A percentile compares a stretch with the other conserved stretches of the same genome.
Evolutionary conservation across 1,284 basidiomycete species (phyloP).

Genomic region (Naganishia cerealis): DNA sequence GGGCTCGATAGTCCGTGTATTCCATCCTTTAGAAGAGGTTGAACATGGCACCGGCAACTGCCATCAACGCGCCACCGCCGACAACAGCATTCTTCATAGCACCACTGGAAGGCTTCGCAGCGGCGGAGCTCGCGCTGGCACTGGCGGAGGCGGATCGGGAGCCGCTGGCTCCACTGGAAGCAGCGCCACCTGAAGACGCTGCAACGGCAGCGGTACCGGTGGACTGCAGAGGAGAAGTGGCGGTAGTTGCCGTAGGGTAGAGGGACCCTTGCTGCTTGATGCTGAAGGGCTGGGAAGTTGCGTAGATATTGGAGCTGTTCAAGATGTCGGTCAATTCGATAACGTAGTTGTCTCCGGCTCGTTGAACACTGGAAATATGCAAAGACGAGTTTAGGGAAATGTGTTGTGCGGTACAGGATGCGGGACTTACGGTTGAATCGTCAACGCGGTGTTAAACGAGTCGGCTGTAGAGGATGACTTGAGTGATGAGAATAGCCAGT

Average conservation of each 20-base stretch:
- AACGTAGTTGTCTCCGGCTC: constrained; percentile 60
- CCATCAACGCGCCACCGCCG: constrained; percentile 11
- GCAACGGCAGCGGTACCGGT: constrained; percentile 22
- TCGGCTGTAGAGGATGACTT: constrained; percentile 6
- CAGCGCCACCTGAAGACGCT: constrained; percentile 4
- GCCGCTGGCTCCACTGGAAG: constrained; percentile 1
- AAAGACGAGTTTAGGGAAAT: not conserved
- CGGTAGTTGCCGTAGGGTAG: constrained; percentile 59
- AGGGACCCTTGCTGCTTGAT: constrained; percentile 64
- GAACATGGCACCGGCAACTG: constrained; percentile 7
- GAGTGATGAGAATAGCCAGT: not conserved
- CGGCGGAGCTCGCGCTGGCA: constrained; percentile 9
- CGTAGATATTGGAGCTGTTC: constrained; percentile 65
- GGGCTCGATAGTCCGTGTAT: not conserved
- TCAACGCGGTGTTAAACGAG: constrained; percentile 25
- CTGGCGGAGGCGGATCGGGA: not conserved
- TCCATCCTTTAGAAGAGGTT: constrained; percentile 1
- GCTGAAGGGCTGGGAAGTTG: constrained; percentile 64
- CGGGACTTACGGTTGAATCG: constrained; percentile 31
- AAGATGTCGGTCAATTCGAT: constrained; percentile 62
- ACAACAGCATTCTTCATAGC: constrained; percentile 17
- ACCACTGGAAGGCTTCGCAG: constrained; percentile 14
- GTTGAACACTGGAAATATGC: constrained; percentile 42
- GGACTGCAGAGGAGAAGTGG: constrained; percentile 20
- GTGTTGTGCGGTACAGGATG: not conserved